Percentiles rank a stretch among this genome's conserved stretches.
These are phyloP conservation scores for Barnettozyma vustinii DNA, from an alignment of 805 yeast genomes.

Conservation along the genomic window DNA sequence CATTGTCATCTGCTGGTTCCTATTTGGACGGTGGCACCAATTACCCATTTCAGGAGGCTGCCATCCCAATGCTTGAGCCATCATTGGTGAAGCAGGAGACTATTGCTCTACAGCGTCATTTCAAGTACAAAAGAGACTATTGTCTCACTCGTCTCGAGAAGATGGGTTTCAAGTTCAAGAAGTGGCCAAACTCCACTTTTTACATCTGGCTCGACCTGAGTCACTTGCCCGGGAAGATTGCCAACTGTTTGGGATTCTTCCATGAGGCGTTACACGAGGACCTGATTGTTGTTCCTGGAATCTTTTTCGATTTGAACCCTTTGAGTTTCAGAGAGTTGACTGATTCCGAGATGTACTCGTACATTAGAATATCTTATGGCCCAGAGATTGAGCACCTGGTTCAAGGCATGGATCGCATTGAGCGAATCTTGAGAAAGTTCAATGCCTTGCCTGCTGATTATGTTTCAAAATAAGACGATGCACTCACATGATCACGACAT, in stretches of 20 bases:
- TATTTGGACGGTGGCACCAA: constrained; percentile 57
- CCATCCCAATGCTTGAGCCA: constrained; percentile 50
- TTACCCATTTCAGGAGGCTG: constrained; percentile 57
- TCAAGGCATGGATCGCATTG: constrained; percentile 57
- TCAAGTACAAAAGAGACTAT: constrained; percentile 52
- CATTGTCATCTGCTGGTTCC: constrained; percentile 54
- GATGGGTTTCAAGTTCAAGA: constrained; percentile 50
- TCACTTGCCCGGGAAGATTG: constrained; percentile 49
- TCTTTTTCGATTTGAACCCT: constrained; percentile 56
- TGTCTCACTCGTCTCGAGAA: constrained; percentile 40
- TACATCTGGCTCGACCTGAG: constrained; percentile 54
- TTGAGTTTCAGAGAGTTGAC: constrained; percentile 40
- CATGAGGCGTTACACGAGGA: constrained; percentile 57
- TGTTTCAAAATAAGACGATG: neutral
- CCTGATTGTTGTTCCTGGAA: constrained; percentile 58
- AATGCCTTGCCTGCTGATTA: constrained; percentile 35
- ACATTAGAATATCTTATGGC: constrained; percentile 54
- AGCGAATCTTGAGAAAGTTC: constrained; percentile 39
- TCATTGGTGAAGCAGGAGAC: constrained; percentile 44
- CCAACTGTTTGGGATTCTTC: constrained; percentile 56
- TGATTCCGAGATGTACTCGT: constrained; percentile 56
- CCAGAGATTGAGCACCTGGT: constrained; percentile 47
- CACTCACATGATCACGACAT: too few relatives aligned
- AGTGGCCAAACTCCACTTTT: constrained; percentile 52
- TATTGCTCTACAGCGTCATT: constrained; percentile 52